A percentile compares a stretch with the other conserved stretches of the same genome.
Conservation (phyloP, 331 rosid genomes). For the Spiraea crenata region DNA sequence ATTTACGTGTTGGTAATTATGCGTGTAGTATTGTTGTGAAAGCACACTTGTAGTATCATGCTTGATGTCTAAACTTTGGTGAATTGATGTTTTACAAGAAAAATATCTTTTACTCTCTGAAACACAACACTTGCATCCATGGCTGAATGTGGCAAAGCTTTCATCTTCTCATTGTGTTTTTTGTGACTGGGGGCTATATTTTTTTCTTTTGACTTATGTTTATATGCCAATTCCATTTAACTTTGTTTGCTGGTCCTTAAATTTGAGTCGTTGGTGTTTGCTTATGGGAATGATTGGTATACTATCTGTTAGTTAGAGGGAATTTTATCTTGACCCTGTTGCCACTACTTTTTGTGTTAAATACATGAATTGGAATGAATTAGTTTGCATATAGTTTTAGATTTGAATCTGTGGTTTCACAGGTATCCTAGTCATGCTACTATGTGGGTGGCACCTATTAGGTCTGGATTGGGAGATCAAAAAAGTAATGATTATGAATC, state of each 20-base stretch:
- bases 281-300: slow-evolving; percentile 8
- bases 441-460: slow-evolving; percentile 96
- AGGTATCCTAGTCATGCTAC: slow-evolving; percentile 99
- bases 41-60: neutral
- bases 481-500: slow-evolving; percentile 60
- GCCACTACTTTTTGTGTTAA: neutral
- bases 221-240: neutral
- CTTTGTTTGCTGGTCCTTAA: neutral
- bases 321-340: slow-evolving; percentile 8
- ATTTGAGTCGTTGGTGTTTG: neutral
- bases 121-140: neutral
- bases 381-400: slow-evolving; percentile 20
- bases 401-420: slow-evolving; percentile 27
- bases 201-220: neutral
- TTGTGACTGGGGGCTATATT: neutral
- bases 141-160: neutral
- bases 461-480: slow-evolving; percentile 72
- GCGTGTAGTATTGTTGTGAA: neutral
- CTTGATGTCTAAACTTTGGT: neutral
- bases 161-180: neutral
- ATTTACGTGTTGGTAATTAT: neutral
- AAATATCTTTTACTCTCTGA: neutral
- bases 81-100: neutral
- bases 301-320: neutral
- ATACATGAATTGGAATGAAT: neutral